phyloP scores from a whole-genome alignment of 768 basidiomycete genomes.

The Rhodocollybia butyracea region DNA sequence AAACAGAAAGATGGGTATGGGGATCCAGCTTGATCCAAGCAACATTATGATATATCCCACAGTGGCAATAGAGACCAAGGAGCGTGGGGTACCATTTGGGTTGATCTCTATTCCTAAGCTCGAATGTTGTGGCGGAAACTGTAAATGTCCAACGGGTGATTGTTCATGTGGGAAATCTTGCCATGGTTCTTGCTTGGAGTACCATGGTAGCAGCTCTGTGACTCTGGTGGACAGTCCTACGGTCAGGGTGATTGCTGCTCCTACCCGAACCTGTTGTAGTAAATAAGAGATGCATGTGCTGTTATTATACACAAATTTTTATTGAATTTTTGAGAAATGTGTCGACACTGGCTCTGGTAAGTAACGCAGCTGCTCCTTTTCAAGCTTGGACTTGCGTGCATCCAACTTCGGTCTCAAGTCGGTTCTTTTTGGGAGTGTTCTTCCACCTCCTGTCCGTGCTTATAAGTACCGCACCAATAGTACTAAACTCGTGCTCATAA shows the following conservation, averaged over 20 bases:
- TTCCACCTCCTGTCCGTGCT: too few species aligned
- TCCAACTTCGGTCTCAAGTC: too few species aligned
- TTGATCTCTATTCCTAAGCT: constrained; percentile 60
- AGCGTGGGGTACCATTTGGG: constrained; percentile 41
- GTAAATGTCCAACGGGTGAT: constrained; percentile 49
- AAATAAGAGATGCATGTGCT: background rate
- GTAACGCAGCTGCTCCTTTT: too few species aligned
- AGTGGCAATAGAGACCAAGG: constrained; percentile 31
- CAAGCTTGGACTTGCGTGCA: too few species aligned
- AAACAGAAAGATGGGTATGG: constrained; percentile 35
- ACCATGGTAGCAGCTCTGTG: constrained; percentile 6
- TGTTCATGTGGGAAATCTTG: constrained; percentile 62
- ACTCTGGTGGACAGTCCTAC: background rate
- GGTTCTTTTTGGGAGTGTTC: too few species aligned
- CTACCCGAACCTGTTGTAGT: background rate
- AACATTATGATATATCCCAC: constrained; percentile 47
- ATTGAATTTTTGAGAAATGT: too few species aligned
- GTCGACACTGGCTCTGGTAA: too few species aligned
- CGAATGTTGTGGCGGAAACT: constrained; percentile 62
- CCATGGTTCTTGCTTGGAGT: constrained; percentile 47
- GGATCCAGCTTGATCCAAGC: constrained; percentile 44
- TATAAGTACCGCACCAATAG: too few species aligned
- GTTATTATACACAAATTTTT: too few species aligned
- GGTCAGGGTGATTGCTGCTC: background rate
- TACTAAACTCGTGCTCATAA: too few species aligned